Evolutionary conservation across 305 asterid species (phyloP).

Genomic region (Fraxinus floribunda): DNA sequence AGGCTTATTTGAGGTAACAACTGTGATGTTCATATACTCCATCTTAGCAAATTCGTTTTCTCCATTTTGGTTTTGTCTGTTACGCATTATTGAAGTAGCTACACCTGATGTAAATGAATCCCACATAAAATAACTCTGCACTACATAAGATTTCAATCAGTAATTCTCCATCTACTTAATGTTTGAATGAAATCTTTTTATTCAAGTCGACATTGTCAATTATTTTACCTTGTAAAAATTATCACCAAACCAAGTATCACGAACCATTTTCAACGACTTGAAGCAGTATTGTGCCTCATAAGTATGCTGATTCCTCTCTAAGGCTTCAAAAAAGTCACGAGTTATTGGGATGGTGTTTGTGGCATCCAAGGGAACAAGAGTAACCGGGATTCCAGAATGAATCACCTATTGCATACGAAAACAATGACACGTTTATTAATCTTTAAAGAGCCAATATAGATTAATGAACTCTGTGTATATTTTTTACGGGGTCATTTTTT

Average conservation of each 20-base stretch:
- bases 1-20: slow-evolving; percentile 77
- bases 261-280: slow-evolving; percentile 69
- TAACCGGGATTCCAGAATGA: slow-evolving; percentile 78
- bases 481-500: neutral
- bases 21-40: slow-evolving; percentile 78
- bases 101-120: slow-evolving; percentile 78
- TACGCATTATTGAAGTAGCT: slow-evolving; percentile 79
- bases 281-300: slow-evolving; percentile 83
- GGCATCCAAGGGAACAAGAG: slow-evolving; percentile 91
- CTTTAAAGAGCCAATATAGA: neutral
- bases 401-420: slow-evolving; percentile 48
- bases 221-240: slow-evolving; percentile 59
- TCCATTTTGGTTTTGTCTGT: slow-evolving; percentile 39
- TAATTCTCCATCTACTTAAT: neutral
- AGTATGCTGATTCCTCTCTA: slow-evolving; percentile 70
- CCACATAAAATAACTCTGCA: slow-evolving; percentile 93
- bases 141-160: slow-evolving; percentile 12
- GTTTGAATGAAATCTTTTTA: neutral
- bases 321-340: slow-evolving; percentile 41
- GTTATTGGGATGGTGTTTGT: slow-evolving; percentile 81
- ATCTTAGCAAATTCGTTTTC: slow-evolving; percentile 80
- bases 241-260: slow-evolving; percentile 71
- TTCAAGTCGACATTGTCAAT: neutral
- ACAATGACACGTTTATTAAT: neutral
- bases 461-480: neutral